Conservation (phyloP, 148 eudicot genomes). For the Rhododendron molle region DNA sequence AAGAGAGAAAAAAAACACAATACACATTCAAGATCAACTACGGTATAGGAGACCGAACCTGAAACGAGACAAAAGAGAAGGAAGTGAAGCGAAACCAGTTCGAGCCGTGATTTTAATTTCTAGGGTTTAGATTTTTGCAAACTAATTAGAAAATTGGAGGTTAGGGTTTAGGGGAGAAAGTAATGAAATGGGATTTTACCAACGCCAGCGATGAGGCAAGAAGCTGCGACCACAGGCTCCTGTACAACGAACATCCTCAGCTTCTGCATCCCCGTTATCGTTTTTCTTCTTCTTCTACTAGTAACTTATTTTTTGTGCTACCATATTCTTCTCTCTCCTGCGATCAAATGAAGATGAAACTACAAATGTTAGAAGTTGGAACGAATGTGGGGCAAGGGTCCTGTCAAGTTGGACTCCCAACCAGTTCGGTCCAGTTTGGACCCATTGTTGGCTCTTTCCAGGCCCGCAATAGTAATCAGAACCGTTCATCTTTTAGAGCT, state of each 20-base stretch:
- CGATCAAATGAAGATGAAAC: too few relatives aligned
- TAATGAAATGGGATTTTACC: slow-evolving; percentile 34
- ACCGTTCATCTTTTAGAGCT: too few relatives aligned
- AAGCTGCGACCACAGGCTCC: slow-evolving; percentile 87
- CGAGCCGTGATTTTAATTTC: neutral
- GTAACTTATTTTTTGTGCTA: too few relatives aligned
- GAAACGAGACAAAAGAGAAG: neutral
- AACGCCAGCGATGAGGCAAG: slow-evolving; percentile 79
- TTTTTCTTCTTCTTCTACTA: neutral
- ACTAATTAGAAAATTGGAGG: neutral
- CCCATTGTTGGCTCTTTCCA: too few relatives aligned
- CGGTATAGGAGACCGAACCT: neutral
- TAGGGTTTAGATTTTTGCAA: neutral
- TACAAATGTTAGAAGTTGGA: too few relatives aligned
- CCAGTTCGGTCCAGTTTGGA: too few relatives aligned
- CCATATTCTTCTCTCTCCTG: too few relatives aligned
- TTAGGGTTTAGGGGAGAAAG: neutral
- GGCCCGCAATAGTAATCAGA: too few relatives aligned
- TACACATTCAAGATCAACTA: neutral
- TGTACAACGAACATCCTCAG: slow-evolving; percentile 69
- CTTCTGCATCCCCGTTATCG: slow-evolving; percentile 70
- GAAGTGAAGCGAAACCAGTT: neutral
- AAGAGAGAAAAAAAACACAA: too few relatives aligned
- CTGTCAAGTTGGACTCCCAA: too few relatives aligned
- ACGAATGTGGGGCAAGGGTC: too few relatives aligned